Base-by-base conservation (phyloP, 1,284 basidiomycete genomes). In the Salmacisia buchloeana region DNA sequence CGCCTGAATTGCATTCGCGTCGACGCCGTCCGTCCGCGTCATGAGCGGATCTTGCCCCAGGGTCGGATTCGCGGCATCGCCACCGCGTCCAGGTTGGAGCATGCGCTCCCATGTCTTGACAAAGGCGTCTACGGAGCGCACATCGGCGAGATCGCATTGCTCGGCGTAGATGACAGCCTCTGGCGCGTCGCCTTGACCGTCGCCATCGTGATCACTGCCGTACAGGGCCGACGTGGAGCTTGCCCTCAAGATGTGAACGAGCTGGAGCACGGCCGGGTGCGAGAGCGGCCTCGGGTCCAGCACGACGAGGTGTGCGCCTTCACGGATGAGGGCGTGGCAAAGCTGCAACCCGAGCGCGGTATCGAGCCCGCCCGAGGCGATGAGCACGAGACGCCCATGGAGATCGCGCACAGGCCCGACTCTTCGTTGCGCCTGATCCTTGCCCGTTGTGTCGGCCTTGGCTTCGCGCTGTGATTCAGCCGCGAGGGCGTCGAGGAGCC, bases 201-300 rank as follows among this genome's bases (percentile, higher is more conserved):
- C 39, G 25, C 49, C 49, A 31, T n/a, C 29, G 12, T 31, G 27
- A 31, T n/a, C n/a, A n/a, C n/a, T n/a, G 49, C 49, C 15, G 49
- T 31, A 5, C 49, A 31, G 21, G 34, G 49, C 1, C 31, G 49
- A 33, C n/a, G n/a, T n/a, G n/a, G n/a, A n/a, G n/a, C n/a, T n/a
- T n/a, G n/a, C n/a, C n/a, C n/a, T n/a, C n/a, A n/a, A n/a, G n/a
- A n/a, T n/a, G n/a, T 54, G 49, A 33, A 54, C 49, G 21, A 54
- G 49, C 49, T 54, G 49, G 4, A 54, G 27, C 10, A 54, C 49
- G 7, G 29, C 49, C 13, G 49, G 49, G 21, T 54, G 49, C 13
- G 49, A 54, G 9, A 54, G 49, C 6, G 49, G 49, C 18, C 49
- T 27, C 10, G 49, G 49, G 31, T 54, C 49, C 29, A 54, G 49